Percentiles rank a stretch among this genome's conserved stretches.
Evolutionary conservation across 306 rosid genomes (phyloP).

Genomic region (Lagenaria siceraria): DNA sequence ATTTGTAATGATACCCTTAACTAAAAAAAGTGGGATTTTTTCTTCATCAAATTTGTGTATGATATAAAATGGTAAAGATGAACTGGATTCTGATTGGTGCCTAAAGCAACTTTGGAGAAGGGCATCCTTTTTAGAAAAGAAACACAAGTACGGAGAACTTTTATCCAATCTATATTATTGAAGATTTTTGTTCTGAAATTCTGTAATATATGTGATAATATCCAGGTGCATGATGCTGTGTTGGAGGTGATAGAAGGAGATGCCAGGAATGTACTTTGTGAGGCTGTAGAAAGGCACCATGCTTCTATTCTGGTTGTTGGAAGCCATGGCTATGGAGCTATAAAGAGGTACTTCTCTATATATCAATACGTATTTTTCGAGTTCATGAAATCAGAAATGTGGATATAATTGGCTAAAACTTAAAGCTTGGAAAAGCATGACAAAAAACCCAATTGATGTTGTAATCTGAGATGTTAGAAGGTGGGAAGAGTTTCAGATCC

Average conservation of each 20-base stretch:
- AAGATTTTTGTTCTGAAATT: not conserved
- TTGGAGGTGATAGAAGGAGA: slow-evolving; percentile 30
- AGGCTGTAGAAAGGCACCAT: slow-evolving; percentile 23
- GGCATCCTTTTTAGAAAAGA: not conserved
- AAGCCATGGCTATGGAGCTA: slow-evolving; percentile 37
- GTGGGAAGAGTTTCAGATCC: not conserved
- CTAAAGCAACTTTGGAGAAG: not conserved
- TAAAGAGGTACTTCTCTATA: slow-evolving; percentile 38
- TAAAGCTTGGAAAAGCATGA: too few relatives aligned
- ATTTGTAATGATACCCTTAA: too few relatives aligned
- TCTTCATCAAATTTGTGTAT: not conserved
- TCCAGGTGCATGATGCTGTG: slow-evolving; percentile 16
- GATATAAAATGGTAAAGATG: not conserved
- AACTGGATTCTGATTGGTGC: not conserved
- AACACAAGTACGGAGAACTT: not conserved
- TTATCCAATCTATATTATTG: not conserved
- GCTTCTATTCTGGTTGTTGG: slow-evolving; percentile 32
- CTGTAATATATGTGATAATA: not conserved
- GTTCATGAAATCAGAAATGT: too few relatives aligned
- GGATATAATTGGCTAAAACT: too few relatives aligned
- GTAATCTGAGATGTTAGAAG: not conserved
- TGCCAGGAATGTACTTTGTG: slow-evolving; percentile 27
- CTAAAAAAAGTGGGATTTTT: not conserved
- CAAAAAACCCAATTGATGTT: not conserved
- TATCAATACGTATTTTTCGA: too few relatives aligned